These are phyloP conservation scores for Sporothrix mexicana DNA, from an alignment of 2,329 filamentous ascomycete species.

Conservation along the genomic window DNA sequence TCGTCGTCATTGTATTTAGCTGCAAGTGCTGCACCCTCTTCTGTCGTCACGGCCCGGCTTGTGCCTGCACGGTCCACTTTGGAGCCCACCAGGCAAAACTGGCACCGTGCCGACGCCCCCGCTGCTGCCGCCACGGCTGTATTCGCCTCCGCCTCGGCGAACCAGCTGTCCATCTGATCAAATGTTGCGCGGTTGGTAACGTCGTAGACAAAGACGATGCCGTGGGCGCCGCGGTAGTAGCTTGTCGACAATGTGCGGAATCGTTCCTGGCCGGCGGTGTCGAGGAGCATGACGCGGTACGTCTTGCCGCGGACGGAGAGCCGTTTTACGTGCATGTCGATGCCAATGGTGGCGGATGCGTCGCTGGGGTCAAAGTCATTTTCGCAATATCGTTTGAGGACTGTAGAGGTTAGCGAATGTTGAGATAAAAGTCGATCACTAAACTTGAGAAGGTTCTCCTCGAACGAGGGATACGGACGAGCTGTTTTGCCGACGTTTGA, in stretches of 20 bases:
- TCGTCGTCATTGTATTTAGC: conserved; percentile 47
- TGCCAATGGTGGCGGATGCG: conserved; percentile 61
- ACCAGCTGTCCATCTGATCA: conserved; percentile 59
- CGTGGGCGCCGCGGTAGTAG: conserved; percentile 58
- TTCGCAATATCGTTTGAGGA: conserved; percentile 61
- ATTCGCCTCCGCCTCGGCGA: conserved; percentile 58
- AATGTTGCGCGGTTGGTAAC: conserved; percentile 57
- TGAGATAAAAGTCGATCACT: background rate
- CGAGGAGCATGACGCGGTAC: conserved; percentile 60
- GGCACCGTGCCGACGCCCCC: conserved; percentile 16
- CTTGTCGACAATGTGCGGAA: conserved; percentile 58
- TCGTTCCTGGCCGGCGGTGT: conserved; percentile 57
- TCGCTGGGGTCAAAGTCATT: conserved; percentile 63
- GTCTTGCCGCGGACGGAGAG: conserved; percentile 58
- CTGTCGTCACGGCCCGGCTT: conserved; percentile 52
- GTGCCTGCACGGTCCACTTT: conserved; percentile 56
- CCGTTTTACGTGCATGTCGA: conserved; percentile 63
- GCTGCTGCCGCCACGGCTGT: conserved; percentile 44
- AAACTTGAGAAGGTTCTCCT: background rate
- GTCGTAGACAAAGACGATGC: conserved; percentile 58
- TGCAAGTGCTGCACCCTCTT: conserved; percentile 57
- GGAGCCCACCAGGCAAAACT: conserved; percentile 50
- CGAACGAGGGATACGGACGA: conserved; percentile 48
- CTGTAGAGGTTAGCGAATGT: conserved; percentile 42
- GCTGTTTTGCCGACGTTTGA: conserved; percentile 63